Conservation (phyloP, 768 basidiomycete genomes). For the Omphalotus guepiniiformis region DNA sequence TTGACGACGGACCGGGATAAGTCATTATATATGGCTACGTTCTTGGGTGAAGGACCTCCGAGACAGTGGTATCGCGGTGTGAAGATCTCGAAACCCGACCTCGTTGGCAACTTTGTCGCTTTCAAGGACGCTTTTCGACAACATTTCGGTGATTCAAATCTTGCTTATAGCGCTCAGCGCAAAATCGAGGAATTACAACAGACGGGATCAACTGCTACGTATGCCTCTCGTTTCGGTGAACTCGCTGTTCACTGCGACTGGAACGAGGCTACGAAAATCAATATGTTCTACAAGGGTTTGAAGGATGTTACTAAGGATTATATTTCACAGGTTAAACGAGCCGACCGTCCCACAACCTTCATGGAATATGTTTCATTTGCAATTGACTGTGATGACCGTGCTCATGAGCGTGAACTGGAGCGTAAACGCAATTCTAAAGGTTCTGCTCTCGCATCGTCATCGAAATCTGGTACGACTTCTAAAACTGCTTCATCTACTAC, state of each 20-base stretch:
- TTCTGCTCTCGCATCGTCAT: too few relatives aligned
- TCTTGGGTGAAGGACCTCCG: conserved; percentile 26
- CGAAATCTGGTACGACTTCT: neutral
- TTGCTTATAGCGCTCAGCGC: conserved; percentile 19
- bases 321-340: conserved; percentile 13
- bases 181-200: conserved; percentile 28
- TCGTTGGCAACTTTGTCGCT: conserved; percentile 23
- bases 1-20: conserved; percentile 23
- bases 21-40: conserved; percentile 22
- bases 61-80: conserved; percentile 27
- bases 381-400: conserved; percentile 10
- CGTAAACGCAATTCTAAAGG: neutral
- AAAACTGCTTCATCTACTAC: neutral
- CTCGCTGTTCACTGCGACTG: conserved; percentile 22
- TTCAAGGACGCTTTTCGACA: conserved; percentile 22
- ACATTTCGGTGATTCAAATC: conserved; percentile 26
- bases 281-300: conserved; percentile 24
- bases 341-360: conserved; percentile 15
- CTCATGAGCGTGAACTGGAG: neutral
- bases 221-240: conserved; percentile 24
- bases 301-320: conserved; percentile 23
- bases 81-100: conserved; percentile 9
- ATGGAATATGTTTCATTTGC: conserved; percentile 16
- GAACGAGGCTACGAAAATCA: conserved; percentile 29
- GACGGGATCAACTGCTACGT: conserved; percentile 24